A percentile compares a stretch with the other conserved stretches of the same genome.
Conservation (phyloP, 768 basidiomycete species). For the Daedalea quercina region DNA sequence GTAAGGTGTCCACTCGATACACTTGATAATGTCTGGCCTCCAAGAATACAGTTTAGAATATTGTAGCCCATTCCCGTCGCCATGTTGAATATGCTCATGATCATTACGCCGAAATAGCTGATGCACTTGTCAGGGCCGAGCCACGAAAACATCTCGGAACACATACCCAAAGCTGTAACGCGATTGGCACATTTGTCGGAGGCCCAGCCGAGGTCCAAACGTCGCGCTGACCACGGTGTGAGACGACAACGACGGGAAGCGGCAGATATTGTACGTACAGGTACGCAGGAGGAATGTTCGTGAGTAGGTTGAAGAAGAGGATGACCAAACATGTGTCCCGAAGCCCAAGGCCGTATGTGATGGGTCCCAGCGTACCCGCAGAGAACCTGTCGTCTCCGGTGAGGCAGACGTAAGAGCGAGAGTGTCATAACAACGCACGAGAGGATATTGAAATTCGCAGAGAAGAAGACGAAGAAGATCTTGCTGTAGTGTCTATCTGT, state of each 20-base stretch:
- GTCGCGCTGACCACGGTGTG: slow-evolving; percentile 33
- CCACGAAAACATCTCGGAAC: slow-evolving; percentile 16
- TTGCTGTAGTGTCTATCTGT: slow-evolving; percentile 34
- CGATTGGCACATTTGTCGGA: slow-evolving; percentile 77
- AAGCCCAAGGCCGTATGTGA: slow-evolving; percentile 35
- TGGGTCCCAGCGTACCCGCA: slow-evolving; percentile 40
- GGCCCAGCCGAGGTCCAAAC: slow-evolving; percentile 75
- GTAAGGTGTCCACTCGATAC: slow-evolving; percentile 40
- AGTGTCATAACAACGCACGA: slow-evolving; percentile 22
- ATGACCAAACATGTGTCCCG: slow-evolving; percentile 40
- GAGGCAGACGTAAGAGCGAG: background rate
- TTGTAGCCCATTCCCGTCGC: slow-evolving; percentile 50
- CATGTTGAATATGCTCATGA: slow-evolving; percentile 41
- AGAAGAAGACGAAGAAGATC: slow-evolving; percentile 36
- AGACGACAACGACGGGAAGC: background rate
- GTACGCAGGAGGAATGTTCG: slow-evolving; percentile 36
- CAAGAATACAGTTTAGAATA: slow-evolving; percentile 53
- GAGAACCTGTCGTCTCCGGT: slow-evolving; percentile 30
- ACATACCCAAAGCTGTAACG: slow-evolving; percentile 49
- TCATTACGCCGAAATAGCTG: slow-evolving; percentile 51
- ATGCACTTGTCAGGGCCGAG: background rate
- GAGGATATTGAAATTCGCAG: slow-evolving; percentile 33
- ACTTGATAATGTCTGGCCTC: slow-evolving; percentile 53
- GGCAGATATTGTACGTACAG: slow-evolving; percentile 22
- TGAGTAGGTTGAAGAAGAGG: slow-evolving; percentile 40